Base-by-base conservation (phyloP, 2,329 filamentous ascomycete species). In the Alternaria sp. region DNA sequence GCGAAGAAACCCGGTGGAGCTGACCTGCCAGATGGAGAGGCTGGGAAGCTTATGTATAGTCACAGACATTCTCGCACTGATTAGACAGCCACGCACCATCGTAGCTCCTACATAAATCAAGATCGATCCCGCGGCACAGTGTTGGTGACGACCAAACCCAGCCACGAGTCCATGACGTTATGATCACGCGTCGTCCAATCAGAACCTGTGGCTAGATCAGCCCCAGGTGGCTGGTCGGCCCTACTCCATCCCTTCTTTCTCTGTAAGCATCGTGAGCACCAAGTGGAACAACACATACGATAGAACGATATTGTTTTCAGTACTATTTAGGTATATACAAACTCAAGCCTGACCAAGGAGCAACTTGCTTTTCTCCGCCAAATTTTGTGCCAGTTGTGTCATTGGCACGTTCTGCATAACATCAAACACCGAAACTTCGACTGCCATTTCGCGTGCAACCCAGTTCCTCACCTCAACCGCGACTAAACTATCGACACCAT, bases 401-500 rank as follows among this genome's bases (percentile, higher is more conserved):
- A 65, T 60, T 2, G 63, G 57, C 16, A 57, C 51, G 14, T 48
- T 59, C 24, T 62, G 54, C 59, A 64, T 34, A 26, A 65, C 22
- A 22, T 63, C 57, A 24, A 65, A 65, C 5, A 66, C 38, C 7
- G 62, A 54, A 26, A 56, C 48, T 16, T 62, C 55, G 0, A 51
- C 56, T 1, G n/a, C 26, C 41, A 59, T 53, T 22, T 59, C 43
- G 12, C 43, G 41, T 4, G 51, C 53, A 1, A 67, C 24, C 63
- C 58, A 62, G 7, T 67, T 69, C 3, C 67, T 49, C 8, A 72
- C 18, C 43, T 69, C 66, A 8, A 72, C 58, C 24, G 67, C 66
- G 1, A 69, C 59, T 11, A 73, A 58, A 18, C 61, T 67, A 41
- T 72, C 70, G 16, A 73, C 57, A 4, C 70, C 70, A 39, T 62